Conservation (phyloP, 148 eudicot species). For the Salicornia ramosissima region DNA sequence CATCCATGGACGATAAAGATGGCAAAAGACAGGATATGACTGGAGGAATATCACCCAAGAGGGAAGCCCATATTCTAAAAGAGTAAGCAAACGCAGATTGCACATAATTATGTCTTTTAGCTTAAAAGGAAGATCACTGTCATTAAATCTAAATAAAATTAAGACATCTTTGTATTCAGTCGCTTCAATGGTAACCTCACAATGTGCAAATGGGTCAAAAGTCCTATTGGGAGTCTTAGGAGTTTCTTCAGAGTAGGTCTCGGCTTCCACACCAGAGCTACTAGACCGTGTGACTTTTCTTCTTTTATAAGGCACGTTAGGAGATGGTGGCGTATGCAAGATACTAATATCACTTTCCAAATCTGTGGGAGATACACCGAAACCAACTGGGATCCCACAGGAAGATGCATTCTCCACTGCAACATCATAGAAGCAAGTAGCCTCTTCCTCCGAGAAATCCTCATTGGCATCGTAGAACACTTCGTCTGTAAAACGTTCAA, state of each 20-base stretch:
- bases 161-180: conserved; percentile 69
- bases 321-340: conserved; percentile 67
- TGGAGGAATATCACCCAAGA: conserved; percentile 98
- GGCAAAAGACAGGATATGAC: conserved; percentile 85
- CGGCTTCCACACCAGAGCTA: conserved; percentile 34
- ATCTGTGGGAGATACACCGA: conserved; percentile 31
- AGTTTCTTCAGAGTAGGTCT: conserved; percentile 37
- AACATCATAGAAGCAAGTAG: conserved; percentile 24
- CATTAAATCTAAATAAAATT: conserved; percentile 70
- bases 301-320: conserved; percentile 68
- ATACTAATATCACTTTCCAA: conserved; percentile 19
- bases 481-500: conserved; percentile 53
- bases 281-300: conserved; percentile 56
- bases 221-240: conserved; percentile 27
- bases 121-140: conserved; percentile 77
- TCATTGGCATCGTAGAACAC: conserved; percentile 69
- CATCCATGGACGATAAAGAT: conserved; percentile 99
- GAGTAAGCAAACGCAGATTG: conserved; percentile 77
- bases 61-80: conserved; percentile 95
- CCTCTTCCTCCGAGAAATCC: conserved; percentile 46
- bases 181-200: conserved; percentile 57
- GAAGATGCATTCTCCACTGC: conserved; percentile 38
- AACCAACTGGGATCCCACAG: conserved; percentile 29
- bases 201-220: conserved; percentile 38
- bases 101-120: conserved; percentile 61